phyloP scores from a whole-genome alignment of 495 filamentous ascomycete genomes.

The Penicillium dipodomyicola region DNA sequence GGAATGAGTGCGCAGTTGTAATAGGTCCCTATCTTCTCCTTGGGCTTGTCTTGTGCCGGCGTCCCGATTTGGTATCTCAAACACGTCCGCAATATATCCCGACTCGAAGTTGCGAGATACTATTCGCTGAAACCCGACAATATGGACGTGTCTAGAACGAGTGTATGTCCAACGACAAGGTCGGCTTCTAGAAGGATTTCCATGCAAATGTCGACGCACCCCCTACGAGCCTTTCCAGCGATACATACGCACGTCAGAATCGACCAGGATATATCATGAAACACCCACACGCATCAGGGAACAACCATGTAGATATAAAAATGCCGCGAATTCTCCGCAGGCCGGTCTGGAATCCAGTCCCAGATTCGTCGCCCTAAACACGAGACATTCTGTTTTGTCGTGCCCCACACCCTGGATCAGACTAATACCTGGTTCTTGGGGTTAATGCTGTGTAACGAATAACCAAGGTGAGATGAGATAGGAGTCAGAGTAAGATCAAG shows the following conservation, averaged over 20 bases:
- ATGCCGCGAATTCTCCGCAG: slow-evolving; percentile 1
- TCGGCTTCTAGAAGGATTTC: not conserved
- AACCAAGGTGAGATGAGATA: not conserved
- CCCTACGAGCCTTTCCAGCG: not conserved
- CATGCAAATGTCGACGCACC: not conserved
- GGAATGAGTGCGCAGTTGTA: not conserved
- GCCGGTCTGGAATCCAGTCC: not conserved
- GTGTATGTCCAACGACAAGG: not conserved
- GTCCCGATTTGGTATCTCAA: not conserved
- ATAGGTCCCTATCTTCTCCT: not conserved
- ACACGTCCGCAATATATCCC: not conserved
- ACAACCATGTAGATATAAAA: not conserved
- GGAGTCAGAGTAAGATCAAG: not conserved
- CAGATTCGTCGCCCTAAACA: not conserved
- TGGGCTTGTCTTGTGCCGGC: not conserved
- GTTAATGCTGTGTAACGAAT: slow-evolving; percentile 9
- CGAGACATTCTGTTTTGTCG: slow-evolving; percentile 7
- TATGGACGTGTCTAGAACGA: not conserved
- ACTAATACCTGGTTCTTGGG: slow-evolving; percentile 8
- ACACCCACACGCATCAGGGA: not conserved
- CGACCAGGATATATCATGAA: slow-evolving; percentile 10
- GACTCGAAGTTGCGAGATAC: not conserved
- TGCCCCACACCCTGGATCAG: not conserved
- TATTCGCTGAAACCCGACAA: not conserved
- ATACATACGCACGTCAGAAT: not conserved